These are phyloP conservation scores for Penicillium turbatum DNA, from an alignment of 495 filamentous ascomycete species.

Conservation along the genomic window DNA sequence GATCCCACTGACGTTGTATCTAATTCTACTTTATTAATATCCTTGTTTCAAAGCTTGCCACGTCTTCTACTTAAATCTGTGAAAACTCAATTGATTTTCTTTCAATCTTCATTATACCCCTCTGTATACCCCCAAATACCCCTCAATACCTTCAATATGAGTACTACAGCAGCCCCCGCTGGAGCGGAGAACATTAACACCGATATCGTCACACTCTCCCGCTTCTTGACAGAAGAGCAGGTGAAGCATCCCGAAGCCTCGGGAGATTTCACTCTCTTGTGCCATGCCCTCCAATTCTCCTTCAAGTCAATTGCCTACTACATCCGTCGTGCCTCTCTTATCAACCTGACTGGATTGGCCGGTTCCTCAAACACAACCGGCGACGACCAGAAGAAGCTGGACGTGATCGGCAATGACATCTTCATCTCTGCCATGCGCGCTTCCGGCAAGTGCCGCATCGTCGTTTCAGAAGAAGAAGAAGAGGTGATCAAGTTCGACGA, in stretches of 20 bases:
- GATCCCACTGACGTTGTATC: conserved; percentile 8
- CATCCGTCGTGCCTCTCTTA: conserved; percentile 94
- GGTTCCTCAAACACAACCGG: conserved; percentile 93
- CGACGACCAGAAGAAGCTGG: conserved; percentile 98
- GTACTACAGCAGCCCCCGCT: conserved; percentile 33
- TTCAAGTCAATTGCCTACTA: conserved; percentile 99
- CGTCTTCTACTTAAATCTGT: not conserved
- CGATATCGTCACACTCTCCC: conserved; percentile 89
- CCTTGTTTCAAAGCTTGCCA: not conserved
- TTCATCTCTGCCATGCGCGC: conserved; percentile 93
- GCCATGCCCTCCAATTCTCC: conserved; percentile 96
- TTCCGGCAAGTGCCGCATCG: conserved; percentile 79
- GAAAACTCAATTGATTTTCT: not conserved
- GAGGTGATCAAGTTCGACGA: conserved; percentile 83
- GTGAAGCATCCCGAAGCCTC: conserved; percentile 88
- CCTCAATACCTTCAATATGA: conserved; percentile 29
- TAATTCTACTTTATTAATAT: not conserved
- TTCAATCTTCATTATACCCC: not conserved
- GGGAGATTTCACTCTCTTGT: conserved; percentile 97
- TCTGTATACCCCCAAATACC: not conserved
- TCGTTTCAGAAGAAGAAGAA: conserved; percentile 97
- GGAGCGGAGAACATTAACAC: conserved; percentile 83
- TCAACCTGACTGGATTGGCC: conserved; percentile 92
- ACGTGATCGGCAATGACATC: conserved; percentile 97
- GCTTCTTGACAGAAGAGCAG: conserved; percentile 95